Conservation (phyloP, 2,329 filamentous ascomycete species). For the Tolypocladium tundrense region DNA sequence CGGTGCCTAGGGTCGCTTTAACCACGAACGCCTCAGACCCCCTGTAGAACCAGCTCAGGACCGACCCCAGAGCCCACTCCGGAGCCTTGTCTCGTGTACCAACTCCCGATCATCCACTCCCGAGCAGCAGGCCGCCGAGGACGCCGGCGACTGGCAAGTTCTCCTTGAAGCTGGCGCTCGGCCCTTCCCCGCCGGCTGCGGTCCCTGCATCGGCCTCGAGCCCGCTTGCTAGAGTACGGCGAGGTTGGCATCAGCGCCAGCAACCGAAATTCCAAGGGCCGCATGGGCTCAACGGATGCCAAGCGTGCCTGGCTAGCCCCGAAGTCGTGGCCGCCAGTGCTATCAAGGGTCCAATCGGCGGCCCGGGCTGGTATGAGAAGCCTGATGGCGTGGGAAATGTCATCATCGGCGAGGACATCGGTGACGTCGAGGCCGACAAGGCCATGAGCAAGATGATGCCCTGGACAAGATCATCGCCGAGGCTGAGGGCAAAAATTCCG, state of each 20-base stretch:
- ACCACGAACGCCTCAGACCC: no score
- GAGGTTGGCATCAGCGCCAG: conserved; percentile 76
- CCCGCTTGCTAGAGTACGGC: conserved; percentile 70
- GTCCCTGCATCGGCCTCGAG: conserved; percentile 74
- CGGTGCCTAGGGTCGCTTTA: no score
- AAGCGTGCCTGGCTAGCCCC: conserved; percentile 77
- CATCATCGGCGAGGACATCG: conserved; percentile 61
- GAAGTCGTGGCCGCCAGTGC: conserved; percentile 90
- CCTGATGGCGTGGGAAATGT: conserved; percentile 59
- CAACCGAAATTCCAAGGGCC: conserved; percentile 86
- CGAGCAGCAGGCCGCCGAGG: conserved; percentile 69
- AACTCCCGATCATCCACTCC: conserved; percentile 37
- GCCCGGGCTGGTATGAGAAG: conserved; percentile 68
- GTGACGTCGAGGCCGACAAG: conserved; percentile 51
- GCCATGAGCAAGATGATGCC: conserved; percentile 56
- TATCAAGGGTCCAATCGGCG: conserved; percentile 58
- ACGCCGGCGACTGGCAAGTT: conserved; percentile 71
- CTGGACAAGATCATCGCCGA: conserved; percentile 62
- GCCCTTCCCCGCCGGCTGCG: conserved; percentile 61
- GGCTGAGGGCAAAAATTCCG: conserved; percentile 51
- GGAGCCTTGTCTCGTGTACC: no score
- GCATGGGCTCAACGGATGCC: conserved; percentile 59
- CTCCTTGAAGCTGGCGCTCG: conserved; percentile 27
- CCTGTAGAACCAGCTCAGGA: no score
- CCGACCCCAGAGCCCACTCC: no score